Evolutionary conservation across 352 stramenopile species (phyloP).

Genomic region (Halophytophthora polymorphica): DNA sequence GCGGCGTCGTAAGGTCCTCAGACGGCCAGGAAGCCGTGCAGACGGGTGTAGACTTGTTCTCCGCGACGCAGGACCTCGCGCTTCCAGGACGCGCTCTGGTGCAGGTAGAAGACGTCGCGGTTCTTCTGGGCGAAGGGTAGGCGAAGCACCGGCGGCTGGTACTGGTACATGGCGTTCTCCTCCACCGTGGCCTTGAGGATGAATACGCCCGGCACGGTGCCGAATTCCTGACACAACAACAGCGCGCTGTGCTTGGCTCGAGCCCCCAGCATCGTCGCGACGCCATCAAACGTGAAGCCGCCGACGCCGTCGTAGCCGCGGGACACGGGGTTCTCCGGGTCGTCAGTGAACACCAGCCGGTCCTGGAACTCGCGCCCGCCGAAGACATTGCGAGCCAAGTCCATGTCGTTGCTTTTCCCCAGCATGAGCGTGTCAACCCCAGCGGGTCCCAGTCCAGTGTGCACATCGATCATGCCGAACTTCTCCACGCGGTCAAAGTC

Average conservation of each 20-base stretch:
- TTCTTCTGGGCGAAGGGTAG: constrained; percentile 61
- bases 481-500: constrained; percentile 32
- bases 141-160: constrained; percentile 32
- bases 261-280: constrained; percentile 23
- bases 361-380: constrained; percentile 19
- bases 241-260: constrained; percentile 26
- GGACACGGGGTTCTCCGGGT: constrained; percentile 31
- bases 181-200: constrained; percentile 58
- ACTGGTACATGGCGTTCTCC: constrained; percentile 61
- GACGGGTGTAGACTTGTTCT: constrained; percentile 42
- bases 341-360: constrained; percentile 29
- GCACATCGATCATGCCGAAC: constrained; percentile 89
- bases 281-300: constrained; percentile 41
- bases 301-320: constrained; percentile 53
- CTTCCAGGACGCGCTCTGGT: constrained; percentile 67
- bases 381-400: constrained; percentile 29
- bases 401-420: constrained; percentile 18
- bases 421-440: constrained; percentile 64
- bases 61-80: constrained; percentile 47
- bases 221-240: constrained; percentile 65
- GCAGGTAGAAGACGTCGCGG: constrained; percentile 77
- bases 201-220: constrained; percentile 53
- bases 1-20: neutral
- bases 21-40: constrained; percentile 22
- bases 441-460: constrained; percentile 87